These are phyloP conservation scores for Hericium coralloides DNA, from an alignment of 768 basidiomycete species.

Conservation along the genomic window DNA sequence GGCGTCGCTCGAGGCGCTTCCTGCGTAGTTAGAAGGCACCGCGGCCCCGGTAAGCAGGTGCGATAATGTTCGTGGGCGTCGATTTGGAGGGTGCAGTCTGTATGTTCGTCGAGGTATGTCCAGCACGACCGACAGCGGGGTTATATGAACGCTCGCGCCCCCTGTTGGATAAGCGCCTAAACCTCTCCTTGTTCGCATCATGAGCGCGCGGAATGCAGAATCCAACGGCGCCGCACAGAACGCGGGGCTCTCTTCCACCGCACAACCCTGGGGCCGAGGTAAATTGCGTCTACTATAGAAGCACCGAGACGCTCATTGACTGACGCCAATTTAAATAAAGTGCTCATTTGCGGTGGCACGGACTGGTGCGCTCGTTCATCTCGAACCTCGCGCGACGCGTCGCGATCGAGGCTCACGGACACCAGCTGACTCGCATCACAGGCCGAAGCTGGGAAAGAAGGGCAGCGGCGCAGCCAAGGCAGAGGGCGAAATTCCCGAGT, in stretches of 20 bases:
- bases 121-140: too few relatives aligned
- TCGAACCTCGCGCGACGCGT: conserved; percentile 4
- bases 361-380: conserved; percentile 54
- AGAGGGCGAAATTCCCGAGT: conserved; percentile 4
- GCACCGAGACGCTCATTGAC: not conserved
- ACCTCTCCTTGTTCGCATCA: not conserved
- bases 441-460: conserved; percentile 11
- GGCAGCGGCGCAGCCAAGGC: conserved; percentile 13
- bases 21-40: too few relatives aligned
- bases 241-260: not conserved
- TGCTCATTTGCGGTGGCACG: conserved; percentile 79
- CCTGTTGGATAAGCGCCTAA: not conserved
- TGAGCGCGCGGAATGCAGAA: not conserved
- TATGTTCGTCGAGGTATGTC: too few relatives aligned
- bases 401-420: conserved; percentile 11
- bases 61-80: not conserved
- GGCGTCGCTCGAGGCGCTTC: too few relatives aligned
- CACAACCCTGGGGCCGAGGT: conserved; percentile 1
- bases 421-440: not conserved
- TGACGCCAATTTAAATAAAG: conserved; percentile 27
- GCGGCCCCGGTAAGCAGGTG: too few relatives aligned
- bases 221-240: not conserved
- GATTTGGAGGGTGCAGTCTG: not conserved
- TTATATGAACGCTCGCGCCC: too few relatives aligned
- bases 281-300: not conserved